phyloP scores from a whole-genome alignment of 148 eudicot genomes.

The Silene latifolia region DNA sequence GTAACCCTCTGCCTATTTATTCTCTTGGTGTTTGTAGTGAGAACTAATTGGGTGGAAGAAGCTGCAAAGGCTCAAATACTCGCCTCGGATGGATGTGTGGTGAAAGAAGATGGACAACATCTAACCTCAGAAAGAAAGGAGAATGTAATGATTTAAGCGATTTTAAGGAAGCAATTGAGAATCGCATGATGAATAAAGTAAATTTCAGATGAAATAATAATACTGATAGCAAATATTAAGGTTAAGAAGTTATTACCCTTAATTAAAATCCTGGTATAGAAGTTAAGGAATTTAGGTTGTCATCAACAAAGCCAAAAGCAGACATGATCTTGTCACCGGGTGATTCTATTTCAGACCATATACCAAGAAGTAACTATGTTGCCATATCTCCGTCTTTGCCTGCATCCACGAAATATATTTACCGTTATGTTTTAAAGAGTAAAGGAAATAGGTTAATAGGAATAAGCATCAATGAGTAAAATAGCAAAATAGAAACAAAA shows the following conservation, averaged over 20 bases:
- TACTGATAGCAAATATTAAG: neutral
- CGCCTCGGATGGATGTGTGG: slow-evolving; percentile 19
- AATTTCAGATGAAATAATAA: slow-evolving; percentile 11
- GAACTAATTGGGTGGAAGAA: slow-evolving; percentile 63
- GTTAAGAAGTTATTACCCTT: slow-evolving; percentile 23
- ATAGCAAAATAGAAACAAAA: no score
- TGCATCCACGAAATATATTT: no score
- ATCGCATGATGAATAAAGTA: slow-evolving; percentile 4
- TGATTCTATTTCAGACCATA: no score
- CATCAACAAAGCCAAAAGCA: no score
- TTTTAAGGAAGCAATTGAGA: neutral
- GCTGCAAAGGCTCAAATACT: slow-evolving; percentile 58
- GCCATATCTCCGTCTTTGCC: no score
- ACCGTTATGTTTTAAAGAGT: neutral
- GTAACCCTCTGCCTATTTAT: slow-evolving; percentile 44
- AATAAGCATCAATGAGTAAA: neutral
- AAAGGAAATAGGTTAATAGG: slow-evolving; percentile 7
- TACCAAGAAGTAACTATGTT: no score
- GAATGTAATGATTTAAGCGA: neutral
- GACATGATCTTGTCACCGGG: no score
- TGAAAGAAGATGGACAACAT: neutral
- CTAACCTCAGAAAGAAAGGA: neutral
- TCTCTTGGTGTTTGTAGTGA: slow-evolving; percentile 54
- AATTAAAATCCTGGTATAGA: slow-evolving; percentile 9
- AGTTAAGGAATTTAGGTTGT: no score